Base-by-base conservation (phyloP, 768 basidiomycete species). In the Strobilomyces dryophilus region DNA sequence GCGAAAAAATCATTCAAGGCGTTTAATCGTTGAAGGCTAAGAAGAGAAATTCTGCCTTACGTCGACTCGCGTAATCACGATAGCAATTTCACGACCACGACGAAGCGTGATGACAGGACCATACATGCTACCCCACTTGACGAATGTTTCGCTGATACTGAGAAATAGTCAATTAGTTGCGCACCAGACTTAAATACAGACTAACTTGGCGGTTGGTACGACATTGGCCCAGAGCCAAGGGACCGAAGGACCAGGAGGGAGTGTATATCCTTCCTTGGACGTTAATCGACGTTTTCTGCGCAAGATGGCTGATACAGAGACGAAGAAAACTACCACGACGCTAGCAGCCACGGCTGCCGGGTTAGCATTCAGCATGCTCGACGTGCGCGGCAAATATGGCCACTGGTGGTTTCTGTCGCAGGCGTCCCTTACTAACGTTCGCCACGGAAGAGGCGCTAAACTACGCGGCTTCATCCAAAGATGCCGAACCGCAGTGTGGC, bases 91-190 rank as follows among this genome's bases (percentile, higher is more conserved):
- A 8, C 34, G 45, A 4, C 84, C 84, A 59, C 77, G 77, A 5
- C 78, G 73, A 10, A 86, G 62, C 0, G 78, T 73, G 53, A 83
- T 77, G 0, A 85, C 74, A 0, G 85, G 82, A 0, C 83, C 84
- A 52, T 85, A 85, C 56, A 75, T 56, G 45, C 78, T 68, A 2
- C 78, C 79, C 76, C 80, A 81, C 47, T 78, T 72, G 36, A 80
- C 72, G 47, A 82, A 79, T 4, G 61, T 64, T 12, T 54, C 40
- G 27, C 64, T 52, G 31, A 63, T 53, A 10, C 59, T 69, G 29
- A 24, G 37, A 12, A 31, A 11, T 5, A 29, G 3, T 0, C 8
- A 21, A 20, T 61, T 1, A 46, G 15, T 21, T 36, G 34, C 4
- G 0, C 3, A 3, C 3, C n/a, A 34, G 29, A 21, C 34, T 12